Evolutionary conservation across 352 stramenopile species (phyloP).

Genomic region (Globisporangium viniferum): DNA sequence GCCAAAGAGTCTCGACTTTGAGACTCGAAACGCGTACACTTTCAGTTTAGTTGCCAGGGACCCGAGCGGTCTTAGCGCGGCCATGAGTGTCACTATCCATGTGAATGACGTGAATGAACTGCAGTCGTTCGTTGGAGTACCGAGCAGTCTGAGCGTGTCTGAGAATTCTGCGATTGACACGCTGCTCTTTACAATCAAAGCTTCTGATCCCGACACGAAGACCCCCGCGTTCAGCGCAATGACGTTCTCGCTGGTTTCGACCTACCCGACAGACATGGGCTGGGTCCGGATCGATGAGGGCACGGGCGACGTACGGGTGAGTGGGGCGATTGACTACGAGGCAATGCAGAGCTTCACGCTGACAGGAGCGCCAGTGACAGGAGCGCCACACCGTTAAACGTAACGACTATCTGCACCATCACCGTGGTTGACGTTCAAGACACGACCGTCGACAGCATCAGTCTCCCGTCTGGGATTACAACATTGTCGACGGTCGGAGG

Average conservation of each 20-base stretch:
- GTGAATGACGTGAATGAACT: slow-evolving; percentile 54
- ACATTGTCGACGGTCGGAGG: slow-evolving; percentile 35
- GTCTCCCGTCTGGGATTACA: not conserved
- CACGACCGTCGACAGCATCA: slow-evolving; percentile 7
- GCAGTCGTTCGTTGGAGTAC: slow-evolving; percentile 35
- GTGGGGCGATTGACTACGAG: slow-evolving; percentile 40
- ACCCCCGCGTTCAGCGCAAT: slow-evolving; percentile 31
- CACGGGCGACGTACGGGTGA: slow-evolving; percentile 33
- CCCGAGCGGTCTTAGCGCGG: slow-evolving; percentile 18
- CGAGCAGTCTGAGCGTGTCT: slow-evolving; percentile 20
- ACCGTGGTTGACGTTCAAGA: slow-evolving; percentile 6
- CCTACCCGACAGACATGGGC: slow-evolving; percentile 30
- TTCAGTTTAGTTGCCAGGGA: slow-evolving; percentile 38
- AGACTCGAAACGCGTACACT: slow-evolving; percentile 32
- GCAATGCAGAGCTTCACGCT: slow-evolving; percentile 40
- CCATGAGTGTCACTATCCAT: slow-evolving; percentile 26
- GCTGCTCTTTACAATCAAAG: slow-evolving; percentile 27
- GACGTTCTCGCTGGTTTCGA: slow-evolving; percentile 25
- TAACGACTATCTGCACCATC: slow-evolving; percentile 1
- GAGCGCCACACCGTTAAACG: slow-evolving; percentile 16
- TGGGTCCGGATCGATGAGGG: slow-evolving; percentile 28
- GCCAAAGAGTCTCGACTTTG: slow-evolving; percentile 35
- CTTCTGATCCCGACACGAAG: slow-evolving; percentile 37
- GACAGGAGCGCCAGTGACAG: slow-evolving; percentile 29
- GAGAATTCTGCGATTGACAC: slow-evolving; percentile 31